Evolutionary conservation across 441 rosid species (phyloP).

Genomic region (Populus hybrid): DNA sequence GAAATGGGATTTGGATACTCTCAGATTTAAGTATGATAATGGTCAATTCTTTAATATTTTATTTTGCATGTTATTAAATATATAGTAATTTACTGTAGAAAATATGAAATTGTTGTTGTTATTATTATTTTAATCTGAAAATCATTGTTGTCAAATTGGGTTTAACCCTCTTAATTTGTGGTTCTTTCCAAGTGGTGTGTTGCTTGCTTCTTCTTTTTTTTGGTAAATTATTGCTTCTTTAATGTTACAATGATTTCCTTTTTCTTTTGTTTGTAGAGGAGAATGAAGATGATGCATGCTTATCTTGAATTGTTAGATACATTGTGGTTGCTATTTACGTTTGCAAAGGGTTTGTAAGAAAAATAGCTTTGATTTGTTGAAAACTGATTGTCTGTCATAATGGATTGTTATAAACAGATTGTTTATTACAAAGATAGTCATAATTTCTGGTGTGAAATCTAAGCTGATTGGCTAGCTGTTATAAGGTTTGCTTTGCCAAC

Average conservation of each 20-base stretch:
- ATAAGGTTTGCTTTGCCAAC: neutral
- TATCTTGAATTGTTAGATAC: neutral
- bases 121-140: neutral
- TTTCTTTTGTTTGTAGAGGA: neutral
- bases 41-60: neutral
- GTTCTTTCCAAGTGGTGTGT: neutral
- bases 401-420: neutral
- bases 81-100: neutral
- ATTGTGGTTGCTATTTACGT: neutral
- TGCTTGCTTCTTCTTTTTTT: neutral
- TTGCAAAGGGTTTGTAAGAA: neutral
- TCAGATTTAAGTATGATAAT: neutral
- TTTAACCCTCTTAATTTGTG: neutral
- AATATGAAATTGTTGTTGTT: neutral
- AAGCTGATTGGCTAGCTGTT: neutral
- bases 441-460: neutral
- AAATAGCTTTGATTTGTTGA: neutral
- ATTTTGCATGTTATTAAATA: neutral
- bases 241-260: neutral
- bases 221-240: neutral
- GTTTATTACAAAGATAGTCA: neutral
- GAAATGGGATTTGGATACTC: neutral
- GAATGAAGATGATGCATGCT: neutral
- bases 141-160: neutral
- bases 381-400: neutral